phyloP scores from a whole-genome alignment of 2,329 filamentous ascomycete species.

The Hypomyces perniciosus region DNA sequence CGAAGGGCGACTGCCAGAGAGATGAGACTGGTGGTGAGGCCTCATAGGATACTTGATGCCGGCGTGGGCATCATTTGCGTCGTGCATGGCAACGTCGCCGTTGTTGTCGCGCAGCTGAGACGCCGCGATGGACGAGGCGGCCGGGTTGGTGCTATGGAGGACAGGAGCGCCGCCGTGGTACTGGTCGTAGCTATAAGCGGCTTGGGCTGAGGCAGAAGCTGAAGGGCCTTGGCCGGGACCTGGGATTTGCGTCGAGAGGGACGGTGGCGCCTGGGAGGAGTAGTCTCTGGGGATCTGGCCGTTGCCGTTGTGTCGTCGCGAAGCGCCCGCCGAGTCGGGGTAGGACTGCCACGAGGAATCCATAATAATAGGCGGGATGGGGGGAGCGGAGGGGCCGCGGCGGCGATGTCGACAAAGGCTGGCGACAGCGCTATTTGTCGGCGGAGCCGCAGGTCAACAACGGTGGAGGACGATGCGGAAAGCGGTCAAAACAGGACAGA shows the following conservation, averaged over 20 bases:
- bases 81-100: conserved; percentile 80
- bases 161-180: conserved; percentile 36
- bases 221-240: neutral
- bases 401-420: neutral
- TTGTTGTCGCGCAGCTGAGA: conserved; percentile 64
- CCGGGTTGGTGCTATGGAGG: conserved; percentile 43
- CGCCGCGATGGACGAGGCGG: conserved; percentile 50
- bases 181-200: conserved; percentile 4
- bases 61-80: conserved; percentile 74
- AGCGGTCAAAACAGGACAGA: neutral
- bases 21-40: conserved; percentile 69
- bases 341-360: conserved; percentile 61
- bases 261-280: conserved; percentile 29
- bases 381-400: conserved; percentile 14
- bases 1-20: conserved; percentile 44
- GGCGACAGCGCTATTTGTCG: neutral
- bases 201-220: conserved; percentile 22
- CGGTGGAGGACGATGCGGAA: neutral
- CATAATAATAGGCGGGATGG: conserved; percentile 31
- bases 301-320: conserved; percentile 57
- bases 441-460: neutral
- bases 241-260: conserved; percentile 1
- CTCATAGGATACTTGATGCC: conserved; percentile 81
- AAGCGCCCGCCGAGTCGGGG: conserved; percentile 55
- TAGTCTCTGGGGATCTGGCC: conserved; percentile 44